Evolutionary conservation across 2,329 filamentous ascomycete species (phyloP).

Genomic region (Talaromyces sp.): DNA sequence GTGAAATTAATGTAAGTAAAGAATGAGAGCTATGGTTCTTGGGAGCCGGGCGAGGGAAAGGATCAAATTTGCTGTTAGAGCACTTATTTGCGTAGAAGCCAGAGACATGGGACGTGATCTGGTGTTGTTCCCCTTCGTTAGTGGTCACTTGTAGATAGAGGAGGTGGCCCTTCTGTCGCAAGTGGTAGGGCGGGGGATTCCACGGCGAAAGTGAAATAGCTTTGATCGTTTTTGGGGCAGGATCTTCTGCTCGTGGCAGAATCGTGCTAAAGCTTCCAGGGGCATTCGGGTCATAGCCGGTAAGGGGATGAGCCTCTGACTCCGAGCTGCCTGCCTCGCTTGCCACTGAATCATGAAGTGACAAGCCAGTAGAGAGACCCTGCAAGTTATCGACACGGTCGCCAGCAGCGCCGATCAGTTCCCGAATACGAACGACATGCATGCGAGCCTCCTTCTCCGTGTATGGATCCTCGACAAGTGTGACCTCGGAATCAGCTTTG

Average conservation of each 20-base stretch:
- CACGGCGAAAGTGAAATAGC: constrained; percentile 81
- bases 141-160: constrained; percentile 86
- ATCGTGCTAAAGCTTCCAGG: constrained; percentile 64
- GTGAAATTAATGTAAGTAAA: constrained; percentile 69
- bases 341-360: constrained; percentile 74
- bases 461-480: constrained; percentile 87
- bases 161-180: constrained; percentile 86
- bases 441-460: constrained; percentile 97
- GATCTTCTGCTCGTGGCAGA: constrained; percentile 60
- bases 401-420: constrained; percentile 87
- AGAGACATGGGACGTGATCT: constrained; percentile 87
- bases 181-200: constrained; percentile 91
- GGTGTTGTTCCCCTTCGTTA: constrained; percentile 89
- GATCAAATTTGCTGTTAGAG: constrained; percentile 91
- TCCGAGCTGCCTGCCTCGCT: constrained; percentile 38
- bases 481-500: constrained; percentile 68
- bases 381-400: constrained; percentile 82
- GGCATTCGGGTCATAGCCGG: constrained; percentile 71
- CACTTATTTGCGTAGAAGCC: constrained; percentile 98
- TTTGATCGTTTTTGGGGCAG: constrained; percentile 85
- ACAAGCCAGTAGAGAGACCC: constrained; percentile 77
- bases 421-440: constrained; percentile 83
- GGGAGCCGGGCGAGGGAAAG: constrained; percentile 69
- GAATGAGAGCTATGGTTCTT: constrained; percentile 81
- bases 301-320: constrained; percentile 50